Percentiles rank a stretch among this genome's conserved stretches.
phyloP scores from a whole-genome alignment of 139 green algal genomes.

The Tetradesmus obliquus region DNA sequence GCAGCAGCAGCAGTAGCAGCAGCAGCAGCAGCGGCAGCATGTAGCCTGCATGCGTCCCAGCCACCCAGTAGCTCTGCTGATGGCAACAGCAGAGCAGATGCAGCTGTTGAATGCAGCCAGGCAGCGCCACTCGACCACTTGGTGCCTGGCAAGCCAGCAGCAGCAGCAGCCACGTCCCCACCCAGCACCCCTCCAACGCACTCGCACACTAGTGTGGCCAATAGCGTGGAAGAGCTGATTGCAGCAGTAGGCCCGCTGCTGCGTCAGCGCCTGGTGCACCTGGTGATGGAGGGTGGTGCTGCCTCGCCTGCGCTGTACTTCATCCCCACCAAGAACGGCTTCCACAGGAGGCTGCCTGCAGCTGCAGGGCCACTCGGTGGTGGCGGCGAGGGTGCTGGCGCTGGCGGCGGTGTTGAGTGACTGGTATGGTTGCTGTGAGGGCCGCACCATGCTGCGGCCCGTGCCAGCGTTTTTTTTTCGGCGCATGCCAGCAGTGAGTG shows the following conservation, averaged over 20 bases:
- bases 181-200: no score
- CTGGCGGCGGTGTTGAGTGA: not conserved
- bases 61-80: not conserved
- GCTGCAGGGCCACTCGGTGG: not conserved
- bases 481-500: no score
- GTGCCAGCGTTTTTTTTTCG: no score
- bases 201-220: not conserved
- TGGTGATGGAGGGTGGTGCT: not conserved
- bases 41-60: not conserved
- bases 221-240: not conserved
- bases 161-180: not conserved
- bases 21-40: not conserved
- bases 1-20: not conserved
- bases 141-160: not conserved
- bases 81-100: not conserved
- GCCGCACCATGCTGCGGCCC: not conserved
- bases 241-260: not conserved
- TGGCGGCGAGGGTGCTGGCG: not conserved
- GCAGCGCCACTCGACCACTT: not conserved
- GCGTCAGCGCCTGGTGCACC: not conserved
- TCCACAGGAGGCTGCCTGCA: not conserved
- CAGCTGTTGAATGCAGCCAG: not conserved
- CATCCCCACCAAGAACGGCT: slow-evolving; percentile 28
- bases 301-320: not conserved
- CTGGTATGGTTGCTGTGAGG: not conserved